These are phyloP conservation scores for Solanum piurae DNA, from an alignment of 257 asterid species.

Conservation along the genomic window DNA sequence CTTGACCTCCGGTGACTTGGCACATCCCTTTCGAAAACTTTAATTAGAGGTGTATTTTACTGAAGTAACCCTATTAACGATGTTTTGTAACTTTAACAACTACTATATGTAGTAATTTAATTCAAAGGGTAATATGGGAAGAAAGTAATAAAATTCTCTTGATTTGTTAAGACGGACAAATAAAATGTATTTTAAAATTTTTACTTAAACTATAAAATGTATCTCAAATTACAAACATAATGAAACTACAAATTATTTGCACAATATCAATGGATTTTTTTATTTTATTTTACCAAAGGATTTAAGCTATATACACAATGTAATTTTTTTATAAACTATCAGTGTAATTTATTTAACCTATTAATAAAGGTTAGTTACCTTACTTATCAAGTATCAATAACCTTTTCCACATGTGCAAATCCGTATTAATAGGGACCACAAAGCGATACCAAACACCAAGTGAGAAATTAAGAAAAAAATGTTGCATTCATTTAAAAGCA, in stretches of 20 bases:
- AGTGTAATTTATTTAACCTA: background rate
- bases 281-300: background rate
- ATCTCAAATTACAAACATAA: background rate
- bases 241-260: background rate
- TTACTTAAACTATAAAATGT: background rate
- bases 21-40: background rate
- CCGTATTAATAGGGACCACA: fast-evolving
- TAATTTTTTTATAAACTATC: background rate
- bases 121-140: background rate
- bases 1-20: background rate
- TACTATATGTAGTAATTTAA: background rate
- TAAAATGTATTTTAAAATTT: background rate
- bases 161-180: background rate
- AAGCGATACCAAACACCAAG: background rate
- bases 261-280: background rate
- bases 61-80: background rate
- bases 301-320: background rate
- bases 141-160: background rate
- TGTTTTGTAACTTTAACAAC: background rate
- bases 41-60: background rate
- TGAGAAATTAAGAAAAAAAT: background rate
- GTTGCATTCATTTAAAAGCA: background rate
- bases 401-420: background rate
- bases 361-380: background rate
- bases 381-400: background rate